Evolutionary conservation across 441 rosid genomes (phyloP), one percentile per base, ranked within the genome.

Genomic region (Dalechampia spathulata): DNA sequence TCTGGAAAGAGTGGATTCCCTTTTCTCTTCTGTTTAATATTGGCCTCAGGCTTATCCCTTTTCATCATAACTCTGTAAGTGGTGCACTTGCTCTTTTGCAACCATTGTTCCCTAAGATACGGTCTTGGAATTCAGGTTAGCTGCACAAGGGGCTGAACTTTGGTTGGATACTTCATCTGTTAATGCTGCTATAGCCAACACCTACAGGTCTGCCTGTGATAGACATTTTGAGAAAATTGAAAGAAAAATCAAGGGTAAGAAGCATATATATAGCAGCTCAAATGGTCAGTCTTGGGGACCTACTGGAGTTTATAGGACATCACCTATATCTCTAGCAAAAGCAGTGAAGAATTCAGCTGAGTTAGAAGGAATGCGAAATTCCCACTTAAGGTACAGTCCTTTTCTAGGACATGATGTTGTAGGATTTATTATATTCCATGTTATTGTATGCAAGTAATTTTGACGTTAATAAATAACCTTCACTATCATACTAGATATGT

Each of bases 101-200:
- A 58, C 32, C 51, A 27, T 37, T 40, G 23, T 41, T 23, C 20
- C 32, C 51, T 58, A 28, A 63, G 13, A 60, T 23, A 14, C 36
- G 42, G 7, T 17, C 54, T 63, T 14, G 30, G 47, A 60, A 75
- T 71, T 62, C 86, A 93, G 97, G 54, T 65, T 87, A 78, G 99
- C 86, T 54, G 73, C 68, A 14, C 76, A 76, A 57, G 96, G 99
- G 49, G 71, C 77, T 63, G 76, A 78, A 58, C 85, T 89, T 57
- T 82, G 92, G 97, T 66, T 93, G 75, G 99, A 93, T 66, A 74
- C 88, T 36, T 85, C 90, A 36, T 85, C 90, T 25, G 74, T 82
- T 55, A 93, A 89, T 61, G 83, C 90, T 70, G 96, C 99, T 52
- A 79, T 93, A 57, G 75, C 77, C 64, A 76, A 80, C 55, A 85